Conservation (phyloP, 768 basidiomycete species). For the Naematelia encephala region DNA sequence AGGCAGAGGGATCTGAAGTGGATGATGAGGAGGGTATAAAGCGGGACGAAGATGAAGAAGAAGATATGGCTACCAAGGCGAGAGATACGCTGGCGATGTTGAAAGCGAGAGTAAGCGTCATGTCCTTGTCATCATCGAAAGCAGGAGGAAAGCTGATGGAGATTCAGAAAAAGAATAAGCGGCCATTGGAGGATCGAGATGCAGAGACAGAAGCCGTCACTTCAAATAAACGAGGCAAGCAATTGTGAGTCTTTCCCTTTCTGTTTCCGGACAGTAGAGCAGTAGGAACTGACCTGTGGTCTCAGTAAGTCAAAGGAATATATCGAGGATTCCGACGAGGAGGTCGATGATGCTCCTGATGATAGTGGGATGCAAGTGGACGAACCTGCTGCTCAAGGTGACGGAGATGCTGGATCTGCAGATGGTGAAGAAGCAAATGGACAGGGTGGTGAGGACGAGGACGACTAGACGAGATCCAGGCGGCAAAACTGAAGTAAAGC, state of each 20-base stretch:
- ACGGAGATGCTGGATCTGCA: slow-evolving; percentile 33
- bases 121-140: background rate
- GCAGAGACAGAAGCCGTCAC: slow-evolving; percentile 43
- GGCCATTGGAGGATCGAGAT: slow-evolving; percentile 29
- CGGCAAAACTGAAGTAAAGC: background rate
- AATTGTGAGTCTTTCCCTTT: slow-evolving; percentile 21
- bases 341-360: slow-evolving; percentile 19
- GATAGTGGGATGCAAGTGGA: slow-evolving; percentile 10
- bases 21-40: slow-evolving; percentile 6
- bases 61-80: slow-evolving; percentile 12
- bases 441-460: slow-evolving; percentile 19
- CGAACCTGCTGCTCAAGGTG: slow-evolving; percentile 51
- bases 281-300: slow-evolving; percentile 4
- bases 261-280: background rate
- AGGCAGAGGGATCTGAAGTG: slow-evolving; percentile 7
- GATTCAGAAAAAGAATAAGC: slow-evolving; percentile 42
- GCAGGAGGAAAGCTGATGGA: slow-evolving; percentile 1
- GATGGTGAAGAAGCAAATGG: slow-evolving; percentile 50
- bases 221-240: slow-evolving; percentile 15
- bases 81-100: slow-evolving; percentile 27
- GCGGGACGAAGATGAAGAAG: slow-evolving; percentile 17
- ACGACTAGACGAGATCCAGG: slow-evolving; percentile 15
- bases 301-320: slow-evolving; percentile 84
- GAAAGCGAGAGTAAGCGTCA: slow-evolving; percentile 28
- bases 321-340: slow-evolving; percentile 77